Evolutionary conservation across 331 rosid species (phyloP).

Genomic region (Erythrophleum ivorense): DNA sequence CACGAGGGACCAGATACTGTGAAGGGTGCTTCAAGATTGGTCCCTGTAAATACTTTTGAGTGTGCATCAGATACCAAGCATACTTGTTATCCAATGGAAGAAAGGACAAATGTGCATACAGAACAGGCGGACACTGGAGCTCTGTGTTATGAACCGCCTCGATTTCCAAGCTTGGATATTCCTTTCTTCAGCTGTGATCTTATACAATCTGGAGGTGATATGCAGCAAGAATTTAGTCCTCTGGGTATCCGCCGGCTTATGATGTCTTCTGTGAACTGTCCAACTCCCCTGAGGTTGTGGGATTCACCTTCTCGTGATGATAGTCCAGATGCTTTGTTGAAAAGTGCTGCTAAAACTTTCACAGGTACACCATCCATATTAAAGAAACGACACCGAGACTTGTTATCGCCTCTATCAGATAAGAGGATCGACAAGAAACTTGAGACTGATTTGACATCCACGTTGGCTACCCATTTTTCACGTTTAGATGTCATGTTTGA

Average conservation of each 20-base stretch:
- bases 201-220: constrained; percentile 74
- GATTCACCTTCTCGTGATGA: constrained; percentile 76
- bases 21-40: constrained; percentile 60
- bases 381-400: constrained; percentile 87
- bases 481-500: constrained; percentile 83
- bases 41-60: constrained; percentile 67
- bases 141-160: constrained; percentile 94
- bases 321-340: constrained; percentile 74
- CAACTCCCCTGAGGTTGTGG: constrained; percentile 92
- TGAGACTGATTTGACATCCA: constrained; percentile 70
- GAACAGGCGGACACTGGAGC: constrained; percentile 60
- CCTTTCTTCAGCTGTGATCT: constrained; percentile 99
- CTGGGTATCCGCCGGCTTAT: constrained; percentile 94
- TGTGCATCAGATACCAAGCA: constrained; percentile 54
- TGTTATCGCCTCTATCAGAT: constrained; percentile 87
- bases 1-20: constrained; percentile 53
- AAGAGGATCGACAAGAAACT: constrained; percentile 77
- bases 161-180: constrained; percentile 86
- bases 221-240: constrained; percentile 98
- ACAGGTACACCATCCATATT: constrained; percentile 85
- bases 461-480: constrained; percentile 63
- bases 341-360: constrained; percentile 92
- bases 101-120: constrained; percentile 43
- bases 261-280: constrained; percentile 92
- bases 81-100: constrained; percentile 49